Base-by-base conservation (phyloP, 208 protist species). In the Leptomonas pyrrhocoris region DNA sequence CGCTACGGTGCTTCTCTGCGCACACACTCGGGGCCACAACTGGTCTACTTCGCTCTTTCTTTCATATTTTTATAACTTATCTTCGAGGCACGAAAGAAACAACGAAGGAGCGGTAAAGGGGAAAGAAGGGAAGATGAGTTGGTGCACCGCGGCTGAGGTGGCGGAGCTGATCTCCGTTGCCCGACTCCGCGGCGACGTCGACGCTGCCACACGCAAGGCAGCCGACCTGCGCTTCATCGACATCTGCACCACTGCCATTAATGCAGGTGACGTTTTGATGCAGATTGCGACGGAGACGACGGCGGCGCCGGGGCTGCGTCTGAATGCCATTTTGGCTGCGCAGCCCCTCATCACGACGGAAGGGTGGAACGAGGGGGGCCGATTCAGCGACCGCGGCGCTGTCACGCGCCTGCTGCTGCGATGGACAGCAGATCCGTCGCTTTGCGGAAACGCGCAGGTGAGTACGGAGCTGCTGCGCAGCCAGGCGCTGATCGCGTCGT, bases 251-350 rank as follows among this genome's bases (percentile, higher is more conserved):
- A 53, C 50, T 18, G 68, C 81, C 13, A 66, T 86, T 19, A 93
- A 93, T 59, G 75, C 83, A 18, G 87, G 87, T 11, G 81, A 93
- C 68, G 66, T 75, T 0, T 65, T 93, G 30, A 48, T 82, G 15
- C 49, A 79, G 7, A 58, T 92, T 15, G 65, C 72, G 2, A 53
- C 74, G n/a, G 68, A 77, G 21, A 8, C 19, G 3, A 55, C 64
- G 12, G 23, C 46, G 5, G 42, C 73, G 30, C 60, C 65, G 5
- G 71, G 53, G 49, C 16, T 89, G 21, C 80, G 83, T 11, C 63
- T 89, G 15, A 84, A 80, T 42, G 81, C 80, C 19, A 61, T 74
- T 36, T 68, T 92, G 15, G 81, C 80, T 16, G 68, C 81, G 3
- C 77, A 89, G 48, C 73, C 83, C 1, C 77, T 92, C 21, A 43